These are phyloP conservation scores for Populus tremula DNA, from an alignment of 345 rosid genomes.

Conservation along the genomic window DNA sequence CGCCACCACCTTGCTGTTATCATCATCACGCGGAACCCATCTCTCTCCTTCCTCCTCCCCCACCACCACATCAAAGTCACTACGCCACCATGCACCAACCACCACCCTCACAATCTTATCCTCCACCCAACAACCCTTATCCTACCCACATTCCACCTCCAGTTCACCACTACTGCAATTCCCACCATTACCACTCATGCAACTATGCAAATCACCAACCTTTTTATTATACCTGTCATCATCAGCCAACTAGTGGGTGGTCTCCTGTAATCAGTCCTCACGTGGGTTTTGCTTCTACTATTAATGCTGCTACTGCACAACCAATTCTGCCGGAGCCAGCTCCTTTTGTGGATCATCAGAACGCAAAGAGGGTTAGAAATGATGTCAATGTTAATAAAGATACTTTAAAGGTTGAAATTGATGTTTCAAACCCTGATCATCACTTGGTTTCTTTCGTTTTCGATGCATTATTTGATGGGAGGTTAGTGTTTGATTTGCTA, in stretches of 20 bases:
- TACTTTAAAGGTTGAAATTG: constrained; percentile 61
- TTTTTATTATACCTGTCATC: constrained; percentile 42
- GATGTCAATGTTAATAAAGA: constrained; percentile 88
- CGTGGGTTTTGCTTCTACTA: constrained; percentile 20
- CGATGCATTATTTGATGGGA: constrained; percentile 83
- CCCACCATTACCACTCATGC: constrained; percentile 33
- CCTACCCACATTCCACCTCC: constrained; percentile 38
- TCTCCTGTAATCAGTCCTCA: constrained; percentile 35
- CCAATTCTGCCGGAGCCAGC: constrained; percentile 45
- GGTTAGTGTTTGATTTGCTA: constrained; percentile 36
- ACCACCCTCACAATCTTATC: constrained; percentile 23
- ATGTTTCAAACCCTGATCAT: constrained; percentile 62
- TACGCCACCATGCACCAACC: constrained; percentile 24
- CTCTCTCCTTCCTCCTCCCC: constrained; percentile 38
- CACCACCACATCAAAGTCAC: constrained; percentile 33
- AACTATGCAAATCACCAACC: constrained; percentile 48
- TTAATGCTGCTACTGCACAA: not conserved
- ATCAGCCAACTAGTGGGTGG: constrained; percentile 39
- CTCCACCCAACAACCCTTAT: constrained; percentile 33
- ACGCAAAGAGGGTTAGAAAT: constrained; percentile 82
- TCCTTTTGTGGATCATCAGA: constrained; percentile 81
- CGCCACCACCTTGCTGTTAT: constrained; percentile 32
- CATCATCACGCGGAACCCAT: constrained; percentile 16
- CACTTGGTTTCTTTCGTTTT: constrained; percentile 81
- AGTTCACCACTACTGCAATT: constrained; percentile 31